Evolutionary conservation across 148 eudicot species (phyloP).

Genomic region (Fagopyrum homotropicum): DNA sequence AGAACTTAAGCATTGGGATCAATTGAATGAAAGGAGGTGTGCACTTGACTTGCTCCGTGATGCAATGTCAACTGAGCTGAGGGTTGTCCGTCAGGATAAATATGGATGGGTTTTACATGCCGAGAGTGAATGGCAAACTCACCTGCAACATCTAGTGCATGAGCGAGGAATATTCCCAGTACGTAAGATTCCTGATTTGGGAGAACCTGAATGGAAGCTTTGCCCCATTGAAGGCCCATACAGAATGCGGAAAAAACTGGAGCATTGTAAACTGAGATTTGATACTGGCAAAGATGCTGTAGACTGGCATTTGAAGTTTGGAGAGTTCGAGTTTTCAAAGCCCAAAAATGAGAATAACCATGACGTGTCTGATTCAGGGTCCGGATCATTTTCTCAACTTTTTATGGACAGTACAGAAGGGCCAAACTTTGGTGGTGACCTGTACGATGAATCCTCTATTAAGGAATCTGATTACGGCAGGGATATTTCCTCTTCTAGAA

Average conservation of each 20-base stretch:
- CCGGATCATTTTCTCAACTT: constrained; percentile 60
- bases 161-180: constrained; percentile 87
- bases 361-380: constrained; percentile 58
- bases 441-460: constrained; percentile 62
- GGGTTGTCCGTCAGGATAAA: constrained; percentile 96
- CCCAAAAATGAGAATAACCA: constrained; percentile 52
- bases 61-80: constrained; percentile 84
- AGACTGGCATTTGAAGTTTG: constrained; percentile 61
- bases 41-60: constrained; percentile 90
- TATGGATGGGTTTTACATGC: constrained; percentile 99
- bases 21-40: constrained; percentile 73
- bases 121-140: constrained; percentile 97
- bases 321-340: constrained; percentile 39
- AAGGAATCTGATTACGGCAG: constrained; percentile 55
- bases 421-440: constrained; percentile 45
- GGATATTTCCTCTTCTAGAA: constrained; percentile 61
- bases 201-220: constrained; percentile 84
- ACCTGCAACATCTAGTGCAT: constrained; percentile 94
- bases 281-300: constrained; percentile 74
- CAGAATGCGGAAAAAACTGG: constrained; percentile 97
- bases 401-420: constrained; percentile 40
- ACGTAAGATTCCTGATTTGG: constrained; percentile 34
- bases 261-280: constrained; percentile 67
- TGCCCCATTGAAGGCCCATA: constrained; percentile 99
- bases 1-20: constrained; percentile 80